Percentiles rank a stretch among this genome's conserved stretches.
Conservation (phyloP, 2,329 filamentous ascomycete genomes). For the Cladophialophora psammophila region DNA sequence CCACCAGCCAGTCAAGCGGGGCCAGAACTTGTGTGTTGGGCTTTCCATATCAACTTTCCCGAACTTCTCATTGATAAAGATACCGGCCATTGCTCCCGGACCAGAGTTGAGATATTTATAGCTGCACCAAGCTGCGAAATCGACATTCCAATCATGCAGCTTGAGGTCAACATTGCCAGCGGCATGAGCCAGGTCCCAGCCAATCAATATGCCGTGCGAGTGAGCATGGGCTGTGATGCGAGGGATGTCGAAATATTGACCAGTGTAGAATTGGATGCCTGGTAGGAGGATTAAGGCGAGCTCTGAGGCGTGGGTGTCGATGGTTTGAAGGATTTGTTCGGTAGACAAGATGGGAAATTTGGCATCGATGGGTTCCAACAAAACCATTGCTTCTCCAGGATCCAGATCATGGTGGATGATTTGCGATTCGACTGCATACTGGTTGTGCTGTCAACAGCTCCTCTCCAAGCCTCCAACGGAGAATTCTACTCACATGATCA, state of each 20-base stretch:
- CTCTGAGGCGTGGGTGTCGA: slow-evolving; percentile 75
- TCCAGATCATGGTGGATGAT: slow-evolving; percentile 73
- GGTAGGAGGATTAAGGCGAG: slow-evolving; percentile 81
- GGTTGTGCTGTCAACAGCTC: slow-evolving; percentile 12
- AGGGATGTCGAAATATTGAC: slow-evolving; percentile 84
- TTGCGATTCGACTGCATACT: slow-evolving; percentile 86
- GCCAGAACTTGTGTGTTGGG: slow-evolving; percentile 57
- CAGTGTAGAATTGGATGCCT: slow-evolving; percentile 90
- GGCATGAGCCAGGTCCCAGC: slow-evolving; percentile 80
- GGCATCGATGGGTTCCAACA: slow-evolving; percentile 68
- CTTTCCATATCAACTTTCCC: slow-evolving; percentile 58
- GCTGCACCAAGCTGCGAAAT: slow-evolving; percentile 93
- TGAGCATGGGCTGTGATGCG: slow-evolving; percentile 80
- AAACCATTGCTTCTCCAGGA: slow-evolving; percentile 72
- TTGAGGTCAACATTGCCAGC: slow-evolving; percentile 83
- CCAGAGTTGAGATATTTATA: slow-evolving; percentile 95
- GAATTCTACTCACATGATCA: slow-evolving; percentile 69
- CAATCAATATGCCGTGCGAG: slow-evolving; percentile 72
- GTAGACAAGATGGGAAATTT: slow-evolving; percentile 70
- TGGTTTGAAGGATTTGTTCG: slow-evolving; percentile 72
- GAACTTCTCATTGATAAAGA: slow-evolving; percentile 81
- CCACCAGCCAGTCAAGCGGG: slow-evolving; percentile 82
- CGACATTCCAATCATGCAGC: slow-evolving; percentile 88
- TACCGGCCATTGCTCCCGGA: slow-evolving; percentile 79
- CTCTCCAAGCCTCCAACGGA: background rate